Conservation (phyloP, 768 basidiomycete genomes). For the Hericium erinaceus region DNA sequence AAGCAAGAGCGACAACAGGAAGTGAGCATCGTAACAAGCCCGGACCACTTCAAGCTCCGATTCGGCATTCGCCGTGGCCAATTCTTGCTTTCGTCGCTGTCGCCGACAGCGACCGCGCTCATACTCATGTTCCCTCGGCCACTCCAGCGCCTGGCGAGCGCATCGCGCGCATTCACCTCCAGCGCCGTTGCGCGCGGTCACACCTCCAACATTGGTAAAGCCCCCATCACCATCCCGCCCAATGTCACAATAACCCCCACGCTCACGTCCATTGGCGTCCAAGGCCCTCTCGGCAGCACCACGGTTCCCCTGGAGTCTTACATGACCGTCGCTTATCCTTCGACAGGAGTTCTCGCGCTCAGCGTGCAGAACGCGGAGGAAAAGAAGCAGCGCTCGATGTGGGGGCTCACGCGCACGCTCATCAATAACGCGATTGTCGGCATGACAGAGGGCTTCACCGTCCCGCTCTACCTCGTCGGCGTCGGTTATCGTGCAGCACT, state of each 20-base stretch:
- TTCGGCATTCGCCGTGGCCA: neutral
- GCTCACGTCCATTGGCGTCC: conserved; percentile 37
- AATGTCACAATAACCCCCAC: conserved; percentile 33
- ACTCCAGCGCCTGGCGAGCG: conserved; percentile 2
- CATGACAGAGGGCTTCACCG: conserved; percentile 79
- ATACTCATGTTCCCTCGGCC: conserved; percentile 3
- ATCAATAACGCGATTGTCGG: conserved; percentile 86
- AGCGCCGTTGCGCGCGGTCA: conserved; percentile 8
- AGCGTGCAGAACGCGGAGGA: conserved; percentile 48
- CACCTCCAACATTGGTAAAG: conserved; percentile 39
- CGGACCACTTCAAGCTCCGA: too few relatives aligned
- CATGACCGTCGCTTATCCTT: conserved; percentile 30
- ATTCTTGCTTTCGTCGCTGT: neutral
- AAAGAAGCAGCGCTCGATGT: conserved; percentile 80
- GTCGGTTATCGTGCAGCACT: conserved; percentile 88
- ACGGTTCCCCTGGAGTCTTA: conserved; percentile 38
- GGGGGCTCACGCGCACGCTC: conserved; percentile 91
- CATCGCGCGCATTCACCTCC: conserved; percentile 9
- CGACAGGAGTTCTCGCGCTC: conserved; percentile 26
- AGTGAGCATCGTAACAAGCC: too few relatives aligned
- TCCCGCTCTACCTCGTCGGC: conserved; percentile 84
- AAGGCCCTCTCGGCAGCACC: conserved; percentile 47
- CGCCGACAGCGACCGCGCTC: neutral
- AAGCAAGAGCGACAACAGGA: too few relatives aligned
- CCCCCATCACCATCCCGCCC: conserved; percentile 42